Evolutionary conservation across 2,329 filamentous ascomycete species (phyloP).

Genomic region (Intubia oerlemansii): DNA sequence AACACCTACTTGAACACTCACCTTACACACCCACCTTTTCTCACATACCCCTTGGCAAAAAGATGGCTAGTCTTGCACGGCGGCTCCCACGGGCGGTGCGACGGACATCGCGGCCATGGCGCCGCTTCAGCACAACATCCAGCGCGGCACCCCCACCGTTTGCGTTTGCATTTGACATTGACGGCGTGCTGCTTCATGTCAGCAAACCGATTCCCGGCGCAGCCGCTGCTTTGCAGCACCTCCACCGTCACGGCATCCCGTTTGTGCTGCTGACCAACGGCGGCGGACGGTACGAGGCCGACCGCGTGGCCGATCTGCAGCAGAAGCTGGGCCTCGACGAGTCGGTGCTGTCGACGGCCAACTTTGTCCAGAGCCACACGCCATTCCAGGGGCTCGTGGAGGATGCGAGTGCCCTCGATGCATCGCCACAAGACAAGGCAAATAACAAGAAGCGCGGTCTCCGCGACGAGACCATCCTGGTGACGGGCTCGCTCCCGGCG

Average conservation of each 20-base stretch:
- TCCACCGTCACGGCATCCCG: slow-evolving; percentile 56
- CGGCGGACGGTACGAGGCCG: slow-evolving; percentile 63
- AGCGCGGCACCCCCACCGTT: no score
- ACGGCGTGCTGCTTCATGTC: slow-evolving; percentile 82
- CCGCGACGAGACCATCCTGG: slow-evolving; percentile 44
- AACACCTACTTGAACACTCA: no score
- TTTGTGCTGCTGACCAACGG: slow-evolving; percentile 95
- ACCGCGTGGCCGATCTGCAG: slow-evolving; percentile 49
- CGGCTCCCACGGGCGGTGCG: not conserved
- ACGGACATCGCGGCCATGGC: no score
- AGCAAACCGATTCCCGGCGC: slow-evolving; percentile 63
- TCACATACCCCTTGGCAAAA: no score
- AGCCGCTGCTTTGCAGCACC: slow-evolving; percentile 45
- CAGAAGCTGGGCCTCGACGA: slow-evolving; percentile 53
- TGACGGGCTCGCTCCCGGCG: slow-evolving; percentile 48
- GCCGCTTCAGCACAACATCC: not conserved
- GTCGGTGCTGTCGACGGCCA: slow-evolving; percentile 40
- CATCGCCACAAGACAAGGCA: not conserved
- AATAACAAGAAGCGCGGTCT: slow-evolving; percentile 21
- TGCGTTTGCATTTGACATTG: slow-evolving; percentile 38
- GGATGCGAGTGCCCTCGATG: slow-evolving; percentile 5
- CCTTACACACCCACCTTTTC: no score
- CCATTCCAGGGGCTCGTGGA: slow-evolving; percentile 52
- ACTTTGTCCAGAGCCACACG: slow-evolving; percentile 80
- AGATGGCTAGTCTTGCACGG: no score